These are phyloP conservation scores for Brasenia schreberi DNA, from an alignment of 164 flowering plant species.

Conservation along the genomic window DNA sequence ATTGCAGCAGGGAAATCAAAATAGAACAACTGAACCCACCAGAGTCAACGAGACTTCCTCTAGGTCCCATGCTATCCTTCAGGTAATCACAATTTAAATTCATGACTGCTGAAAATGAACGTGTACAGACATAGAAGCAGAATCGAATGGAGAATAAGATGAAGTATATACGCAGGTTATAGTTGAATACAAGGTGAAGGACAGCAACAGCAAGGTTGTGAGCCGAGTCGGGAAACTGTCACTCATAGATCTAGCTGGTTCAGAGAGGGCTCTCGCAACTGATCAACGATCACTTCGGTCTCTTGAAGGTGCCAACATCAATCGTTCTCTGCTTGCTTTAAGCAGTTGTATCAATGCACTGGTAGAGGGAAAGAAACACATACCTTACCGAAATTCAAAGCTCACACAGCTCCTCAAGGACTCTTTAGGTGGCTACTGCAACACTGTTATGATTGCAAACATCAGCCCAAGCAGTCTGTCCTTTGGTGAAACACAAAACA, in stretches of 20 bases:
- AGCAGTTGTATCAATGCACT: constrained; percentile 97
- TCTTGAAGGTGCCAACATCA: constrained; percentile 90
- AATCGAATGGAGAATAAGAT: neutral
- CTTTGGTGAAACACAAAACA: constrained; percentile 88
- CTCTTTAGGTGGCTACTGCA: constrained; percentile 83
- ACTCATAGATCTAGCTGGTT: constrained; percentile 87
- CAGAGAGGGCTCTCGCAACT: constrained; percentile 92
- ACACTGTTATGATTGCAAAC: constrained; percentile 93
- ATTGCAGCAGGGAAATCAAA: constrained; percentile 78
- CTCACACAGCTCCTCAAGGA: constrained; percentile 96
- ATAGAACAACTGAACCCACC: constrained; percentile 91
- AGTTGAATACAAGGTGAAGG: constrained; percentile 62
- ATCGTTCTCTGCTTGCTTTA: constrained; percentile 81
- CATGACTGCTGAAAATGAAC: neutral
- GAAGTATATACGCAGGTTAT: constrained; percentile 34
- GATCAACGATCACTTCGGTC: constrained; percentile 88
- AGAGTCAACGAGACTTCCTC: constrained; percentile 92
- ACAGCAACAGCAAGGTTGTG: constrained; percentile 44
- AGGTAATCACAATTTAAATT: constrained; percentile 27
- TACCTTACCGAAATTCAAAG: constrained; percentile 83
- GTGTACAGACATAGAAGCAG: neutral
- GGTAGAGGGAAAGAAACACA: constrained; percentile 93
- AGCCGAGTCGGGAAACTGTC: constrained; percentile 78
- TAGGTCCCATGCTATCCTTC: constrained; percentile 90
- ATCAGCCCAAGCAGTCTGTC: constrained; percentile 83